phyloP scores from a whole-genome alignment of 306 rosid genomes.

The Glycine tomentella region DNA sequence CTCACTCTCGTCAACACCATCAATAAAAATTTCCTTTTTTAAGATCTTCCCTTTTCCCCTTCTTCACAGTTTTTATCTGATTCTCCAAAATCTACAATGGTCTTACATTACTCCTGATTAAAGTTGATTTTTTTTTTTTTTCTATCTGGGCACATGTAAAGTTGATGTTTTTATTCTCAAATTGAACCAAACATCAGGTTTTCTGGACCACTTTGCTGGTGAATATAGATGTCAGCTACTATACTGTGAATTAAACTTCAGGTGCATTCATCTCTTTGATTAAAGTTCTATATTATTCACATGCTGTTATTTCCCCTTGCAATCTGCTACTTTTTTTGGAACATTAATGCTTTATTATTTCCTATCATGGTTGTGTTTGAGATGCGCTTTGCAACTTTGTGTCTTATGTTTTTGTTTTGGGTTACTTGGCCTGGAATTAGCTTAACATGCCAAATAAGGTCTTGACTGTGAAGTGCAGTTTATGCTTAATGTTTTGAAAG shows the following conservation, averaged over 20 bases:
- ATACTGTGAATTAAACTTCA: background rate
- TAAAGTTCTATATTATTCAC: constrained; percentile 1
- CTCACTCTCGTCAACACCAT: background rate
- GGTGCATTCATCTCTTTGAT: background rate
- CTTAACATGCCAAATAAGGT: constrained; percentile 7
- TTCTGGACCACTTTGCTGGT: constrained; percentile 24
- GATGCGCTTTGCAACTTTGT: constrained; percentile 34
- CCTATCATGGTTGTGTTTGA: constrained; percentile 23
- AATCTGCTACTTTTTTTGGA: constrained; percentile 21
- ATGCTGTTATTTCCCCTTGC: background rate
- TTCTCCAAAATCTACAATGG: background rate
- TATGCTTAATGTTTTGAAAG: constrained; percentile 11
- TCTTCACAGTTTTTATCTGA: background rate
- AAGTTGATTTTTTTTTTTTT: background rate
- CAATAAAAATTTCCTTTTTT: background rate
- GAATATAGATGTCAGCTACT: constrained; percentile 12
- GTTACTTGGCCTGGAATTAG: background rate
- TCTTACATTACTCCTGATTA: background rate
- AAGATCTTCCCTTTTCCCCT: constrained; percentile 1
- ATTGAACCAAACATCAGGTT: background rate
- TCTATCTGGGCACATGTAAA: constrained; percentile 9
- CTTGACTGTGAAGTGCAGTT: constrained; percentile 3
- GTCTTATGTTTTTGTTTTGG: constrained; percentile 15
- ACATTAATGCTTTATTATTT: constrained; percentile 41
- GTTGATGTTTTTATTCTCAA: constrained; percentile 12